Base-by-base conservation (phyloP, 2,329 filamentous ascomycete genomes). In the Microdochium bolleyi region DNA sequence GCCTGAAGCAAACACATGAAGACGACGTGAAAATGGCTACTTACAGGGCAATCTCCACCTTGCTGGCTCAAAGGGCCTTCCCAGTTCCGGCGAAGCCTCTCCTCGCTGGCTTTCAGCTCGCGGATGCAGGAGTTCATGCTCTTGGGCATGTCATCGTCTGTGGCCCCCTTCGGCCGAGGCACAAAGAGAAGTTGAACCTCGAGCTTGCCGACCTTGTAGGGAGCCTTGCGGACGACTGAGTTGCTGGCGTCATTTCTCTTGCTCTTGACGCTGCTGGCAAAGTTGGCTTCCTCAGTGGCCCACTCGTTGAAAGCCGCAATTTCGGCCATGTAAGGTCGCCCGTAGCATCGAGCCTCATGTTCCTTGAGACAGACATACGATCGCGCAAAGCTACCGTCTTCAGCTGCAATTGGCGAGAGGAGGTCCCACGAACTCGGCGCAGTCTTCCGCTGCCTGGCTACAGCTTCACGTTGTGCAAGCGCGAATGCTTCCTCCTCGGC, bases 251-350 rank as follows among this genome's bases (percentile, higher is more conserved):
- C 64, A 13, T 61, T 57, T 57, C 88, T 88, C 82, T 97, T 97
- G 77, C 89, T 96, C 79, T 95, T 95, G 57, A 96, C 87, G 69
- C 90, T 96, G 63, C 85, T 95, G 4, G 87, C 83, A 55, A 86
- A 86, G 24, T 77, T 78, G 10, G 82, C 83, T 60, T 94, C 89
- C 66, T 99, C 94, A 2, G 88, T 85, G 0, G 94, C 94, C 94
- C 94, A 99, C 73, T 99, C 94, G 64, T 99, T 99, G 80, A 97
- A 99, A 71, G 91, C 95, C 19, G 90, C 88, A 53, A 97, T 84
- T 61, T 97, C 92, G 16, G 92, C 89, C 56, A 85, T 85, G 63
- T 92, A 87, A 9, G 90, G 91, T 19, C 94, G 85, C 34, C 94
- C 94, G 62, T 88, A 99, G 64, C 92, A 94, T 57, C 86, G 80